Evolutionary conservation across 768 basidiomycete species (phyloP).

Genomic region (Crepidotus variabilis): DNA sequence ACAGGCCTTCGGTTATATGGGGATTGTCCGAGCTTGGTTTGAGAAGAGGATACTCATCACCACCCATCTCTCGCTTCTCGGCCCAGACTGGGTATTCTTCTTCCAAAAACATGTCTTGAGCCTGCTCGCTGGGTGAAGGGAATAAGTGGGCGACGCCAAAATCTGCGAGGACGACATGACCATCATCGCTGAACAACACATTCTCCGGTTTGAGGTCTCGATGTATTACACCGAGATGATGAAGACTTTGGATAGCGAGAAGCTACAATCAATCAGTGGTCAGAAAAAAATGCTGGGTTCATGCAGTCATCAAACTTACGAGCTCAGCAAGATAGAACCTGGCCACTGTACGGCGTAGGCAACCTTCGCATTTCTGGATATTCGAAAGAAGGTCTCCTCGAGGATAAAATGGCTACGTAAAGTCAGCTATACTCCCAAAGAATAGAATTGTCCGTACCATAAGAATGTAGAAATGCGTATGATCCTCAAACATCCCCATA

Average conservation of each 20-base stretch:
- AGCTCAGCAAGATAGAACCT: conserved; percentile 18
- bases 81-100: conserved; percentile 17
- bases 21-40: conserved; percentile 18
- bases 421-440: not conserved
- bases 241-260: conserved; percentile 15
- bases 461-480: conserved; percentile 13
- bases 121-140: not conserved
- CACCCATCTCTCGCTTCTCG: conserved; percentile 6
- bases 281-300: not conserved
- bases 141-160: conserved; percentile 57
- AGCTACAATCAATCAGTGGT: conserved; percentile 8
- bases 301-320: not conserved
- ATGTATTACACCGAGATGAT: conserved; percentile 63
- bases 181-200: conserved; percentile 55
- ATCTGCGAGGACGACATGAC: conserved; percentile 17
- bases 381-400: conserved; percentile 14
- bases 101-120: conserved; percentile 6
- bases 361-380: conserved; percentile 15
- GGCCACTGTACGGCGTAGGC: conserved; percentile 12
- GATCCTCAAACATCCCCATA: conserved; percentile 13
- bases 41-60: conserved; percentile 16
- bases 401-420: conserved; percentile 12
- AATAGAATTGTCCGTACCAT: conserved; percentile 10
- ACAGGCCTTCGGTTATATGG: conserved; percentile 25
- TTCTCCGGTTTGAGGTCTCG: conserved; percentile 98